These are phyloP conservation scores for Macaranga tanarius DNA, from an alignment of 441 rosid species.

Conservation along the genomic window DNA sequence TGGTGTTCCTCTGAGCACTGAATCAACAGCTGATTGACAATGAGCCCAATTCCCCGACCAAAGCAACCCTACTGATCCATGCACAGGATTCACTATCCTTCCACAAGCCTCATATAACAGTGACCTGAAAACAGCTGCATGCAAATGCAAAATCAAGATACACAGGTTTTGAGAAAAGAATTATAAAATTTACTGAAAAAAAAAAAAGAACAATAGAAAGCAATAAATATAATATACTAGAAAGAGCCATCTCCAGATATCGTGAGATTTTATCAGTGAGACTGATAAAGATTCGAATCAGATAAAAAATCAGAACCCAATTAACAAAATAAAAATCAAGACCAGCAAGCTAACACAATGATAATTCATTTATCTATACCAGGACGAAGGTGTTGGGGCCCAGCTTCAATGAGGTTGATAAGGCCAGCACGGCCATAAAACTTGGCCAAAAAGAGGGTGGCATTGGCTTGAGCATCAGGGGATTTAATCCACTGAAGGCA, in stretches of 20 bases:
- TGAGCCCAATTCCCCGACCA: slow-evolving; percentile 53
- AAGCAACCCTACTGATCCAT: slow-evolving; percentile 50
- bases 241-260: too few relatives aligned
- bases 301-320: not conserved
- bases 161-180: not conserved
- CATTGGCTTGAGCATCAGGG: slow-evolving; percentile 53
- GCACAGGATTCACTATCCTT: slow-evolving; percentile 48
- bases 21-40: slow-evolving; percentile 53
- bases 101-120: slow-evolving; percentile 63
- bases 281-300: too few relatives aligned
- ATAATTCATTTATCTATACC: slow-evolving; percentile 28
- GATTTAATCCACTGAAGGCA: slow-evolving; percentile 55
- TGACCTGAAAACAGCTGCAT: slow-evolving; percentile 51
- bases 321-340: not conserved
- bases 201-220: not conserved
- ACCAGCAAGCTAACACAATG: not conserved
- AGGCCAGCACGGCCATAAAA: slow-evolving; percentile 67
- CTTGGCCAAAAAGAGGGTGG: slow-evolving; percentile 60
- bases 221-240: not conserved
- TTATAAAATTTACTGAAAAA: not conserved
- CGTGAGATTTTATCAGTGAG: too few relatives aligned
- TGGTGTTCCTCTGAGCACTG: slow-evolving; percentile 43
- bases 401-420: slow-evolving; percentile 49
- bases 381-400: slow-evolving; percentile 43
- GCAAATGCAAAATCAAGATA: not conserved